Base-by-base conservation (phyloP, 306 rosid genomes). In the Pterocarpus santalinus region DNA sequence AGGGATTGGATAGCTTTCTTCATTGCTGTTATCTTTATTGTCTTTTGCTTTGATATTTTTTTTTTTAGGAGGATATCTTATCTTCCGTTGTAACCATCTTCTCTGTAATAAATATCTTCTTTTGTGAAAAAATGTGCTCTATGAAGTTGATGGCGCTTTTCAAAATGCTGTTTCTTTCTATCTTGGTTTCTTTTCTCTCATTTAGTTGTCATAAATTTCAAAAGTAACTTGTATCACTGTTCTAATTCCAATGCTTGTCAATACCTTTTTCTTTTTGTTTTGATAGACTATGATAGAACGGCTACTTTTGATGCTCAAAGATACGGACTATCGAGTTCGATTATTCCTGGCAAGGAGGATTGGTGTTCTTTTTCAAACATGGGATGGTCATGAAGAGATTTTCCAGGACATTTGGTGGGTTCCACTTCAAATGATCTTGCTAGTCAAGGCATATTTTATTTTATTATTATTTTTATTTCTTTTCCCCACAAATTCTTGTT, bases 381-480 rank as follows among this genome's bases (percentile, higher is more conserved):
- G 97, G 98, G 97, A 91, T 85, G 98, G 97, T 17, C 98, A 95
- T 69, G 87, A 88, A 75, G 98, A 91, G 82, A 89, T 95, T 71
- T 95, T 95, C 85, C 89, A 89, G 56, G 98, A 95, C 88, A 90
- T 95, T 76, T 91, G 97, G 98, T 95, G 16, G 43, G 97, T 88
- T 77, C 14, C 80, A 41, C 72, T 56, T 79, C 10, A 52, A 69
- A 65, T 69, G 15, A 38, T 22, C 28, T 22, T 22, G 28, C 28
- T 22, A 22, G 28, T 22, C 28, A 22, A 22, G 28, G 8, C 47
- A 43, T 5, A 13, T 69, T 17, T 67, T 36, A 39, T 58, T 35
- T 62, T 52, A 30, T 30, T 74, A 13, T 32, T 61, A 62, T 53
- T 34, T 7, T 22, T 55, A n/a, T 74, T 67, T 13, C 53, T 13